Evolutionary conservation across 2,329 filamentous ascomycete genomes (phyloP).

Genomic region (Neofusicoccum sp.): DNA sequence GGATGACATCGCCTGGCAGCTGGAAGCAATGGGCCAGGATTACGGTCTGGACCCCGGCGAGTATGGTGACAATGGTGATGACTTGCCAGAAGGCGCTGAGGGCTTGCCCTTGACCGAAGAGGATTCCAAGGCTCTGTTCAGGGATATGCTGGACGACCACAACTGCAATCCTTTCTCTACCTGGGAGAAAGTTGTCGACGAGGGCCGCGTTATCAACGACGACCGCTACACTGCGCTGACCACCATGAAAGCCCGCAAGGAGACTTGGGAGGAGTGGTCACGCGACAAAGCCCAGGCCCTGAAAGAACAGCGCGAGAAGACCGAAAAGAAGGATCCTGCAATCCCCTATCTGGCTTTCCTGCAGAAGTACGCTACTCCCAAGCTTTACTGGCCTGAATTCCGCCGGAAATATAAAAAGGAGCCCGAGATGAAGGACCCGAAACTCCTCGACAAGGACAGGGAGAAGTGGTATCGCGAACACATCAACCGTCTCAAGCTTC

Average conservation of each 20-base stretch:
- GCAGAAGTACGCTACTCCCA: conserved; percentile 79
- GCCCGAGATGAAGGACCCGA: conserved; percentile 72
- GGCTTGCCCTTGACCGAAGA: conserved; percentile 71
- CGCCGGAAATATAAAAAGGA: conserved; percentile 88
- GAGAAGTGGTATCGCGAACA: conserved; percentile 81
- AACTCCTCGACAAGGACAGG: conserved; percentile 64
- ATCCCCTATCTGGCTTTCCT: conserved; percentile 83
- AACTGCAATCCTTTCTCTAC: conserved; percentile 83
- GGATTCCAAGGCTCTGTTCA: conserved; percentile 78
- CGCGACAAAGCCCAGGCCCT: conserved; percentile 73
- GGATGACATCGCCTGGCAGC: conserved; percentile 89
- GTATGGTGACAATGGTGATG: conserved; percentile 69
- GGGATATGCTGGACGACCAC: conserved; percentile 81
- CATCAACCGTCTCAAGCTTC: conserved; percentile 65
- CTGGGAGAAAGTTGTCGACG: conserved; percentile 88
- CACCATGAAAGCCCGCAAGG: conserved; percentile 79
- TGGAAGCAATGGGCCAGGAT: conserved; percentile 86
- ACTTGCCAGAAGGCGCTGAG: conserved; percentile 72
- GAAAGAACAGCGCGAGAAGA: conserved; percentile 70
- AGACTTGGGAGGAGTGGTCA: conserved; percentile 84
- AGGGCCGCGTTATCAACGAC: conserved; percentile 81
- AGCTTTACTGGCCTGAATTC: conserved; percentile 97
- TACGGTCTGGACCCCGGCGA: conserved; percentile 78
- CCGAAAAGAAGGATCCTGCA: conserved; percentile 80
- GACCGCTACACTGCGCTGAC: conserved; percentile 80